These are phyloP conservation scores for Mycena olivaceomarginata DNA, from an alignment of 768 basidiomycete species.

Conservation along the genomic window DNA sequence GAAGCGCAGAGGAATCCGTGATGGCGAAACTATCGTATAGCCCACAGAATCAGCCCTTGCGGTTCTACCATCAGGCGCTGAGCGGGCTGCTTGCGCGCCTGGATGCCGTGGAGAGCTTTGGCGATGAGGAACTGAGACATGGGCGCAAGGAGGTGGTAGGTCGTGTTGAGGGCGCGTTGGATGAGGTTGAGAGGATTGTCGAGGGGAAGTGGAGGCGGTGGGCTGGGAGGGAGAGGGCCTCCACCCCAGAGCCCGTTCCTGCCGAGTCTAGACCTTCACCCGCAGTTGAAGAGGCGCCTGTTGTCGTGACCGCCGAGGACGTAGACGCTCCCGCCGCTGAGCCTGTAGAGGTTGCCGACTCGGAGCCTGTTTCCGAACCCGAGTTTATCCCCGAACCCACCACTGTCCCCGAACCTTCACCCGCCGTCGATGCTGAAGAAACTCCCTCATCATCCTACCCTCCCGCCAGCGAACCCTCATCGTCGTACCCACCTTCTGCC, in stretches of 20 bases:
- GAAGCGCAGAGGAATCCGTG: constrained; percentile 43
- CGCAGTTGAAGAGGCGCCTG: not conserved
- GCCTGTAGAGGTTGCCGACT: not conserved
- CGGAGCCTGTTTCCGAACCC: not conserved
- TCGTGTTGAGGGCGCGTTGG: constrained; percentile 74
- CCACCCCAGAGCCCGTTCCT: no score
- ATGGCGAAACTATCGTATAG: constrained; percentile 72
- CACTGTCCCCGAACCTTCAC: no score
- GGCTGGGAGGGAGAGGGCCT: constrained; percentile 48
- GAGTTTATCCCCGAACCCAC: constrained; percentile 5
- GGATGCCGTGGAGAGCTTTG: constrained; percentile 78
- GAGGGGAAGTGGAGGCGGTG: constrained; percentile 60
- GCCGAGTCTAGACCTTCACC: no score
- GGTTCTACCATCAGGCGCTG: constrained; percentile 78
- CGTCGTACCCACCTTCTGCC: no score
- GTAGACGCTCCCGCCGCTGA: not conserved
- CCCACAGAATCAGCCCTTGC: constrained; percentile 74
- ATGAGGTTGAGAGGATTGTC: constrained; percentile 69
- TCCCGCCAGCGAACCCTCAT: no score
- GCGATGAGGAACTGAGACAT: constrained; percentile 71
- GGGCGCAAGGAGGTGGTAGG: constrained; percentile 73
- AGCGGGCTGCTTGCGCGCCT: constrained; percentile 72
- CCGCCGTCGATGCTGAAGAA: no score
- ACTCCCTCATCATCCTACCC: not conserved
- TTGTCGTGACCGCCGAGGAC: not conserved